phyloP scores from a whole-genome alignment of 177 flowering plant genomes.

The Vitis hybrid region DNA sequence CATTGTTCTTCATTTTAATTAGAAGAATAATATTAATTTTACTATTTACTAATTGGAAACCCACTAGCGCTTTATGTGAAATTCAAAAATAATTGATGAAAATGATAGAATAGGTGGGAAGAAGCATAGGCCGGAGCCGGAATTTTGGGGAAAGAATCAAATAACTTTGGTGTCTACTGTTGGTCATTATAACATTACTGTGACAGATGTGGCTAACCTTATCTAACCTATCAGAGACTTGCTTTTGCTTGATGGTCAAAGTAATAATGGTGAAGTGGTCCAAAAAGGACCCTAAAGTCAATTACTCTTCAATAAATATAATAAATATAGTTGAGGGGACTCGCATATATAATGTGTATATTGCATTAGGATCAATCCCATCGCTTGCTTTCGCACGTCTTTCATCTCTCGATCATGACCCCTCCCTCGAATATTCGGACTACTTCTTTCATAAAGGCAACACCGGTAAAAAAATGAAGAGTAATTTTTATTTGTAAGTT shows the following conservation, averaged over 20 bases:
- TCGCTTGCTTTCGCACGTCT: slow-evolving; percentile 14
- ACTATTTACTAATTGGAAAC: no score
- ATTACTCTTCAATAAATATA: not conserved
- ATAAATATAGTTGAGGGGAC: no score
- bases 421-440: not conserved
- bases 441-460: not conserved
- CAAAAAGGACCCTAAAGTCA: slow-evolving; percentile 7
- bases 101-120: no score
- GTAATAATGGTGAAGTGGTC: slow-evolving; percentile 11
- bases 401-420: not conserved
- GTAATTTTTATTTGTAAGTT: not conserved
- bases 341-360: no score
- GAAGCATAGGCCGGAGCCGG: no score
- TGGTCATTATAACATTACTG: not conserved
- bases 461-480: not conserved
- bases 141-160: no score
- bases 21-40: no score
- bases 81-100: no score
- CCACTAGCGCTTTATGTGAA: no score
- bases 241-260: slow-evolving; percentile 17
- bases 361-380: slow-evolving; percentile 18
- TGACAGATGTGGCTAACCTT: slow-evolving; percentile 1
- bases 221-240: slow-evolving; percentile 5
- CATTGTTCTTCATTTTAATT: no score
- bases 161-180: no score